Evolutionary conservation across 345 rosid species (phyloP).

Genomic region (Passiflora organensis): DNA sequence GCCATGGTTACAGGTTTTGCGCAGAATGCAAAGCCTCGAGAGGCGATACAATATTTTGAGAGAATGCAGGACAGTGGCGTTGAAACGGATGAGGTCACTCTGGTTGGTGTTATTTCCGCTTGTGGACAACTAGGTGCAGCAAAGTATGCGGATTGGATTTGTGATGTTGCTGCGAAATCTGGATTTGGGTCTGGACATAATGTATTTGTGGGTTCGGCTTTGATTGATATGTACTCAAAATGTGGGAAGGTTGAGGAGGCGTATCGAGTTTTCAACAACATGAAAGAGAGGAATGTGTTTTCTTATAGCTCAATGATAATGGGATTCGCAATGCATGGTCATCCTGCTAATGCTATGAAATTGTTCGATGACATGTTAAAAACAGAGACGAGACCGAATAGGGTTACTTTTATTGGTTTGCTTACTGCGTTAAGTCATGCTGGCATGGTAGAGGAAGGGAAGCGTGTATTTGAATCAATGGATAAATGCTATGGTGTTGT

Average conservation of each 20-base stretch:
- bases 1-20: constrained; percentile 69
- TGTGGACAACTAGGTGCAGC: constrained; percentile 71
- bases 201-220: constrained; percentile 67
- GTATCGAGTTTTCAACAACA: constrained; percentile 40
- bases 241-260: constrained; percentile 72
- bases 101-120: constrained; percentile 65
- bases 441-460: constrained; percentile 59
- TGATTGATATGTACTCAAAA: constrained; percentile 82
- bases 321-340: constrained; percentile 77
- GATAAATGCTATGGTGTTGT: constrained; percentile 41
- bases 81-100: constrained; percentile 45
- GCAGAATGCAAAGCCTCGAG: constrained; percentile 69
- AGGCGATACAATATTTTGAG: constrained; percentile 53
- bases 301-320: constrained; percentile 80
- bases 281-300: constrained; percentile 58
- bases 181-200: constrained; percentile 29
- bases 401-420: constrained; percentile 69
- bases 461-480: constrained; percentile 53
- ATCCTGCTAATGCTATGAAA: constrained; percentile 48
- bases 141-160: constrained; percentile 47
- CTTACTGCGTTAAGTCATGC: constrained; percentile 72
- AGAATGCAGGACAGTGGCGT: constrained; percentile 55
- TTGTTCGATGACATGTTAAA: constrained; percentile 60
- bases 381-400: constrained; percentile 51
- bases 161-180: constrained; percentile 32